Evolutionary conservation across 2,329 filamentous ascomycete species (phyloP).

Genomic region (Trichoderma aggressivum): DNA sequence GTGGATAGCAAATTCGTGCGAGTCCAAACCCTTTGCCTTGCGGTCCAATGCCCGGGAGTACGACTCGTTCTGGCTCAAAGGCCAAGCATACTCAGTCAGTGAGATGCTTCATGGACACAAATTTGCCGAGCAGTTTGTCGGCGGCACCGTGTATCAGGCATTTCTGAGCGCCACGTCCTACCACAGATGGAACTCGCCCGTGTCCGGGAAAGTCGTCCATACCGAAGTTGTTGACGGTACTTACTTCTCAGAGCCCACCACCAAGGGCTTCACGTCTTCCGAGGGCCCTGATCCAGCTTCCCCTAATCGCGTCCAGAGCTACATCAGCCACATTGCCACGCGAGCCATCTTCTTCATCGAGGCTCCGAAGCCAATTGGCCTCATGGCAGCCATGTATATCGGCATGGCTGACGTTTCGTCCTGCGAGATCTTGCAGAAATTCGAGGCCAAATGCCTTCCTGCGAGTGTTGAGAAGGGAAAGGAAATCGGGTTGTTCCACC

Average conservation of each 20-base stretch:
- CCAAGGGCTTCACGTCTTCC: constrained; percentile 17
- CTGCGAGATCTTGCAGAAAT: constrained; percentile 48
- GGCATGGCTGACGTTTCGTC: constrained; percentile 71
- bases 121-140: constrained; percentile 48
- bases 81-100: constrained; percentile 57
- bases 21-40: constrained; percentile 54
- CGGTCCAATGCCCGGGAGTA: constrained; percentile 44
- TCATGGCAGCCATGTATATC: constrained; percentile 65
- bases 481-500: constrained; percentile 70
- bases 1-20: constrained; percentile 56
- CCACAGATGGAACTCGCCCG: constrained; percentile 65
- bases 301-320: constrained; percentile 50
- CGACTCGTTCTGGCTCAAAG: constrained; percentile 65
- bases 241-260: constrained; percentile 55
- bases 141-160: constrained; percentile 64
- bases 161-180: constrained; percentile 62
- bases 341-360: constrained; percentile 65
- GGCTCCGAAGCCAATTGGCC: constrained; percentile 61
- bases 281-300: constrained; percentile 22
- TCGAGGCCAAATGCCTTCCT: constrained; percentile 6
- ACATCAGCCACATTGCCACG: constrained; percentile 60
- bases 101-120: constrained; percentile 57
- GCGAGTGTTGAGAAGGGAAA: constrained; percentile 53
- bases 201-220: constrained; percentile 54
- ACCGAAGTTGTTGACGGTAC: constrained; percentile 55